Evolutionary conservation across 1,139 yeast genomes (phyloP), one percentile per base, ranked within the genome.

Genomic region (Geotrichum aggregatum): DNA sequence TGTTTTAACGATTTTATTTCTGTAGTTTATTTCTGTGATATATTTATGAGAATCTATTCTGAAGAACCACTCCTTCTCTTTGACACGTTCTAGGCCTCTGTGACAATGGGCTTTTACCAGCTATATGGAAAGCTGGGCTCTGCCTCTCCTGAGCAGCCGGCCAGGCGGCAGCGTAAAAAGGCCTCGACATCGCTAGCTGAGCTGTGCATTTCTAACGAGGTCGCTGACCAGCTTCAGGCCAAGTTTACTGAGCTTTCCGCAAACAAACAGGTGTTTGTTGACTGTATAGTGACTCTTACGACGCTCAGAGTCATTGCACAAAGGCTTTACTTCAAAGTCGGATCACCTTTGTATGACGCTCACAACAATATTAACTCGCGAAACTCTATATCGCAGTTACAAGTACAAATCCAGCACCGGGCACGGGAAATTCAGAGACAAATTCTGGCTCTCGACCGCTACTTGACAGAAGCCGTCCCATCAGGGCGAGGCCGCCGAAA

Each of bases 301-400:
- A 10, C 16, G 13, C 26, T 41, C 21, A 30, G 50, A 10, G 50
- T 46, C 7, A 10, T 39, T 3, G 50, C 50, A 11, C 53, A 45
- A 34, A 24, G 47, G 19, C 18, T 50, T 10, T 46, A 49, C 34
- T 31, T 18, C 14, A 21, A 40, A 13, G 28, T 35, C 13, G 38
- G 35, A n/a, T 45, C 50, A 3, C 28, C 33, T 24, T 18, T 40
- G 7, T 45, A 50, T 28, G 30, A 21, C 33, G 14, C 14, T 13
- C 42, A 41, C 44, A 50, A 50, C 38, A 50, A 50, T 18, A 30
- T 41, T 10, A 19, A 30, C 21, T 22, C 50, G 8, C 43, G 21
- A 10, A 38, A 30, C 6, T 41, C 26, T 3, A 50, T 50, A 21
- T 21, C 39, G 7, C 21, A 21, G 5, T 19, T 46, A 6, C 46